Evolutionary conservation across 2,329 filamentous ascomycete genomes (phyloP), one percentile per base, ranked within the genome.

Genomic region (Diaporthe helianthi): DNA sequence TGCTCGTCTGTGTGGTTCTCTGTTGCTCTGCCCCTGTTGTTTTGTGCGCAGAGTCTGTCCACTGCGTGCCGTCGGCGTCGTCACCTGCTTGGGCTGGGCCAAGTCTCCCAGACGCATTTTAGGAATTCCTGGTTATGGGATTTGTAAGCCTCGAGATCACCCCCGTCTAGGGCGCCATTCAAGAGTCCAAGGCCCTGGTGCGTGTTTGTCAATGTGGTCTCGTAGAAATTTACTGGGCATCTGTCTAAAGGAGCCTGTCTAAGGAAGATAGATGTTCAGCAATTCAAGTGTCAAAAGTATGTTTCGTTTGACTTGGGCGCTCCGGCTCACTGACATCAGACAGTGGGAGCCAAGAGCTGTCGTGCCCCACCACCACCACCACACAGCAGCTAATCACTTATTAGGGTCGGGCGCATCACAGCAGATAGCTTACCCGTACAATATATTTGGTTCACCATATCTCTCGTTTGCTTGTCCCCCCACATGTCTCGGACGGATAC

Each of bases 241-340:
- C n/a, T n/a, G n/a, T n/a, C n/a, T n/a, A n/a, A n/a, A n/a, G n/a
- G n/a, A n/a, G n/a, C n/a, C n/a, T n/a, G n/a, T n/a, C n/a, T n/a
- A n/a, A n/a, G n/a, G n/a, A n/a, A n/a, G n/a, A n/a, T n/a, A n/a
- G n/a, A 10, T 46, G 44, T 29, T 29, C 2, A 31, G 13, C 24
- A 44, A n/a, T 12, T 29, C 17, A n/a, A 19, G 13, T 22, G 2
- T 46, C 31, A 3, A 29, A 22, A 26, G 5, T 8, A 38, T 22
- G 38, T 22, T 4, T n/a, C n/a, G 38, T 22, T 15, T 5, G 22
- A 38, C 36, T 19, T 19, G 6, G 15, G 41, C 26, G 55, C 29
- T n/a, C 41, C 22, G 55, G 46, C 13, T 44, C 46, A 29, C 63
- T 68, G 61, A 71, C 66, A 69, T 67, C 67, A 67, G 61, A 41